A percentile compares a stretch with the other conserved stretches of the same genome.
phyloP scores from a whole-genome alignment of 352 stramenopile genomes.

The Sclerospora graminicola region DNA sequence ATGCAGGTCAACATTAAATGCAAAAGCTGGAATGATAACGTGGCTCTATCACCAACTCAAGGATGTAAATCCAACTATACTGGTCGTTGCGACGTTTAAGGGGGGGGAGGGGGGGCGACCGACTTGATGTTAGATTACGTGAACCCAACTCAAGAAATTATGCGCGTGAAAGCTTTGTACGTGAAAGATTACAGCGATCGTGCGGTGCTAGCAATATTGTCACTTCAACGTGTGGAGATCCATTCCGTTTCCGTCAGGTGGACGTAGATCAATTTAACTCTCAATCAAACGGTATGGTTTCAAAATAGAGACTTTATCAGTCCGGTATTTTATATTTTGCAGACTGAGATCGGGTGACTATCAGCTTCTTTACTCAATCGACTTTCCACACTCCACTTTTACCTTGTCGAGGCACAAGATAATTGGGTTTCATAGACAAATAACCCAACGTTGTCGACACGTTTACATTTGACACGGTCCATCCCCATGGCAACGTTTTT shows the following conservation, averaged over 20 bases:
- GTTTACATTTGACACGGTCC: too few relatives aligned
- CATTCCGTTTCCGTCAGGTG: conserved; percentile 40
- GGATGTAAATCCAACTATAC: conserved; percentile 13
- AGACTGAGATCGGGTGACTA: conserved; percentile 26
- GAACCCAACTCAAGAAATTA: conserved; percentile 30
- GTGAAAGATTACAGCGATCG: conserved; percentile 33
- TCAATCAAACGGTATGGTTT: conserved; percentile 13
- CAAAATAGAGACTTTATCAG: conserved; percentile 27
- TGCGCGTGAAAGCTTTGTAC: conserved; percentile 41
- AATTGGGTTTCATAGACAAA: conserved; percentile 30
- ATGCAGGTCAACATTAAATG: conserved; percentile 21
- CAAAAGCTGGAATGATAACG: conserved; percentile 4
- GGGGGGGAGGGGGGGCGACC: conserved; percentile 32
- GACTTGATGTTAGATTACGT: conserved; percentile 50
- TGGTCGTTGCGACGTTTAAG: conserved; percentile 33
- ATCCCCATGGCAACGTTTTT: too few relatives aligned
- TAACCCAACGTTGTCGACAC: conserved; percentile 9
- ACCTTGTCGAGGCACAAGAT: conserved; percentile 26
- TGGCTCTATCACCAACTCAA: background rate
- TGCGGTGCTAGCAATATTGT: conserved; percentile 26
- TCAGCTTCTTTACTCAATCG: conserved; percentile 29
- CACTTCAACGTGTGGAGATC: conserved; percentile 17
- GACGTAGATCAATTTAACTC: conserved; percentile 22
- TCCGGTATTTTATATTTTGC: conserved; percentile 21
- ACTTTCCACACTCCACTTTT: conserved; percentile 23